Conservation (phyloP, 179 eudicot genomes). For the Heliamphora pulchella region DNA sequence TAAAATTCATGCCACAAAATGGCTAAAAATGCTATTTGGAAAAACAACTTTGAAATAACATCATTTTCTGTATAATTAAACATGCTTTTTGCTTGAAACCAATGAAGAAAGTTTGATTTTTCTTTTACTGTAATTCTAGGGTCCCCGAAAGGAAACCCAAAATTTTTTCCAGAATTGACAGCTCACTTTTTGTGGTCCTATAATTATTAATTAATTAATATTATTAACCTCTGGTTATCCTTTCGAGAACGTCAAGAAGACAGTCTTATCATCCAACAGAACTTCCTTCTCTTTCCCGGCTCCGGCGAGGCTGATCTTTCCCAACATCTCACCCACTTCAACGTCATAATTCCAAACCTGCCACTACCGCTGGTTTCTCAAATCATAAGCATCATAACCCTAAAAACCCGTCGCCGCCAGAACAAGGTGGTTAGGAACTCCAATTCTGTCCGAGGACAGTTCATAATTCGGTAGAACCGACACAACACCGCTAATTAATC, state of each 20-base stretch:
- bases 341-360: conserved; percentile 5
- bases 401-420: not conserved
- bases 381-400: not conserved
- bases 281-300: conserved; percentile 8
- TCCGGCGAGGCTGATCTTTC: not conserved
- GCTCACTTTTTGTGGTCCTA: too few relatives aligned
- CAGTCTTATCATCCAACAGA: conserved; percentile 48
- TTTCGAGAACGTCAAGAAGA: conserved; percentile 69
- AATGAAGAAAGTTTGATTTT: too few relatives aligned
- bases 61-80: too few relatives aligned
- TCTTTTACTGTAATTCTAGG: too few relatives aligned
- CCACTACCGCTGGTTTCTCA: not conserved
- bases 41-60: too few relatives aligned
- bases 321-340: conserved; percentile 10
- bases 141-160: too few relatives aligned
- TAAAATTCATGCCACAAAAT: too few relatives aligned
- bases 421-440: not conserved
- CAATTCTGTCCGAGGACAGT: not conserved
- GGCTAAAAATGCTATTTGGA: too few relatives aligned
- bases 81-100: too few relatives aligned
- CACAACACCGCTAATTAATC: not conserved
- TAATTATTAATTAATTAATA: too few relatives aligned
- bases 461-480: not conserved
- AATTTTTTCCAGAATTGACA: too few relatives aligned
- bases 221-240: conserved; percentile 71